phyloP scores from a whole-genome alignment of 305 asterid genomes.

The Fraxinus angustifolia region DNA sequence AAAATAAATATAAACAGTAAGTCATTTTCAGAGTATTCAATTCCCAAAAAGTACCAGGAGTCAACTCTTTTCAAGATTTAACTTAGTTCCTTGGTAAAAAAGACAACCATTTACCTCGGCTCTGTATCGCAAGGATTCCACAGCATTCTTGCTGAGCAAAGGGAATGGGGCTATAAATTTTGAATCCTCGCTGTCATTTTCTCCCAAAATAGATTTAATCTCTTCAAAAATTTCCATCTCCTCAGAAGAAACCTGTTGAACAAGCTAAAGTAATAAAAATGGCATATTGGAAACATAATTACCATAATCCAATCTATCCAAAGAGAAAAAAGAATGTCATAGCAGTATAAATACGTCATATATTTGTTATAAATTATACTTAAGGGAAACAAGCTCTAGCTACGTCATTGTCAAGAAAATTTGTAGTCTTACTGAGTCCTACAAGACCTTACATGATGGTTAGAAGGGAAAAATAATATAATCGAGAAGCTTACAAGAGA shows the following conservation, averaged over 20 bases:
- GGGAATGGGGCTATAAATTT: conserved; percentile 88
- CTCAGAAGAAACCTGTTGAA: conserved; percentile 63
- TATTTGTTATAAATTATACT: not conserved
- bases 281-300: not conserved
- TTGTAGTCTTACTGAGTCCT: not conserved
- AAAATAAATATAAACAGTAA: not conserved
- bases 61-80: conserved; percentile 2
- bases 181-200: conserved; percentile 53
- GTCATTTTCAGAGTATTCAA: not conserved
- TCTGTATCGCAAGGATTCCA: conserved; percentile 86
- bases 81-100: conserved; percentile 5
- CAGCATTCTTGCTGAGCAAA: conserved; percentile 72
- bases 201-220: conserved; percentile 69
- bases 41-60: not conserved
- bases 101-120: conserved; percentile 62
- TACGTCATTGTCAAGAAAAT: not conserved
- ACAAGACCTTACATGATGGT: not conserved
- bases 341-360: conserved; percentile 6
- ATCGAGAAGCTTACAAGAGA: conserved; percentile 63
- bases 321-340: not conserved
- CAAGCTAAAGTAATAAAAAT: not conserved
- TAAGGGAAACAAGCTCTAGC: not conserved
- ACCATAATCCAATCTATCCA: not conserved
- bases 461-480: not conserved
- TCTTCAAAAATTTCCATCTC: conserved; percentile 71